Percentiles rank a stretch among this genome's conserved stretches.
Conservation (phyloP, 768 basidiomycete species). For the Trametes cingulata region DNA sequence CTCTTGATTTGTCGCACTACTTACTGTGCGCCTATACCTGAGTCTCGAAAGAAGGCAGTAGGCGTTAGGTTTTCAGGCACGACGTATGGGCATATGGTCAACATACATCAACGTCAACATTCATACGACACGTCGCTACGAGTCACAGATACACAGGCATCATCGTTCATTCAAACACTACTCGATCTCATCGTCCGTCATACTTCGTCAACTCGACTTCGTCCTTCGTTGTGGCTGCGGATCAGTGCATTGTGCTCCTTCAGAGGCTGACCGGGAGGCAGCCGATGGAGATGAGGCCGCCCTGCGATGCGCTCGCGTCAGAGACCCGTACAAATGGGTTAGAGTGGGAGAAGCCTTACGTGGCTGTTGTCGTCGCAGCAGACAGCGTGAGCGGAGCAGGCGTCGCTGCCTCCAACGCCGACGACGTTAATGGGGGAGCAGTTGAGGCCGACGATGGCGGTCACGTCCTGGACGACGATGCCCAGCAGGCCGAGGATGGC, state of each 20-base stretch:
- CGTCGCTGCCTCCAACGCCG: slow-evolving; percentile 17
- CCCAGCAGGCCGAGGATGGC: slow-evolving; percentile 26
- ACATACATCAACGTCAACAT: neutral
- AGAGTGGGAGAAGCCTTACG: no score
- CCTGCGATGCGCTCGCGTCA: slow-evolving; percentile 3
- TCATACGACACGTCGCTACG: neutral
- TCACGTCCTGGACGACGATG: slow-evolving; percentile 21
- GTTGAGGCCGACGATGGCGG: slow-evolving; percentile 23
- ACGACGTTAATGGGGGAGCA: slow-evolving; percentile 28
- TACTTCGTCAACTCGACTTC: neutral
- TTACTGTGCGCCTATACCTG: no score
- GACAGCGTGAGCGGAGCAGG: slow-evolving; percentile 19
- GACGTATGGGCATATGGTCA: neutral
- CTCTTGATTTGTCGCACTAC: neutral
- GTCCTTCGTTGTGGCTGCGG: neutral
- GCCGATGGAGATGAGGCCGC: slow-evolving; percentile 26
- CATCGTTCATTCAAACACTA: no score
- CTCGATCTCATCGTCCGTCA: neutral
- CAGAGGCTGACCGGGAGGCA: slow-evolving; percentile 22
- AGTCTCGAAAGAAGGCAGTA: no score
- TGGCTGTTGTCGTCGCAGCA: slow-evolving; percentile 28
- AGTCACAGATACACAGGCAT: neutral
- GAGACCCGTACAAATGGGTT: neutral
- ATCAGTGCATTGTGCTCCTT: neutral
- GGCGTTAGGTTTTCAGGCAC: neutral